Percentiles rank a stretch among this genome's conserved stretches.
These are phyloP conservation scores for Neocucurbitaria cava DNA, from an alignment of 2,329 filamentous ascomycete genomes.

Conservation along the genomic window DNA sequence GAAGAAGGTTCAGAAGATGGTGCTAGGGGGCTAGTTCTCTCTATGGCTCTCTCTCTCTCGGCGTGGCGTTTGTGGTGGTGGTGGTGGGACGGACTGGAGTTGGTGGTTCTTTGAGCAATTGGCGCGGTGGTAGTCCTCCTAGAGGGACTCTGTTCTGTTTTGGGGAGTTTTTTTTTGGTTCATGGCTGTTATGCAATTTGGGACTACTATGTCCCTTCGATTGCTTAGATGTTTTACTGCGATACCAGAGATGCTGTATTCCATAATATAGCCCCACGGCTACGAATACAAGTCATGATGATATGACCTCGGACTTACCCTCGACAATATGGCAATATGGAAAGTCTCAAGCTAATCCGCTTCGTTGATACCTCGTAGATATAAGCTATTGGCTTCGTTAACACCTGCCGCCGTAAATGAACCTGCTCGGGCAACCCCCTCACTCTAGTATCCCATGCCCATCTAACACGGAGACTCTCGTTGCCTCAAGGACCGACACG, in stretches of 20 bases:
- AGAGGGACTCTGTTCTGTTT: background rate
- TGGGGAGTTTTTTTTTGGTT: background rate
- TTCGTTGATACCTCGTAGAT: too few species aligned
- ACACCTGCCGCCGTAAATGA: too few species aligned
- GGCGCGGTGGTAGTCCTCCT: background rate
- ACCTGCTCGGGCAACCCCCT: too few species aligned
- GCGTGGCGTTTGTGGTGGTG: background rate
- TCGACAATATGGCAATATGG: too few species aligned
- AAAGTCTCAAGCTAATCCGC: too few species aligned
- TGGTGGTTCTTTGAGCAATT: slow-evolving; percentile 1
- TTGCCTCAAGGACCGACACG: too few species aligned
- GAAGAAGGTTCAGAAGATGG: slow-evolving; percentile 10
- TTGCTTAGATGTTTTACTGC: background rate
- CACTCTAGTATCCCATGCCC: too few species aligned
- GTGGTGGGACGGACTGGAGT: too few species aligned
- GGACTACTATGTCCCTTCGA: background rate
- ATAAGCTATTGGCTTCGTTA: too few species aligned
- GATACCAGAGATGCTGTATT: background rate
- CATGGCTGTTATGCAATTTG: background rate
- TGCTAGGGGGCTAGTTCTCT: background rate
- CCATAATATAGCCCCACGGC: background rate
- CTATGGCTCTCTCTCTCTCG: too few species aligned
- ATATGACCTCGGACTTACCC: too few species aligned
- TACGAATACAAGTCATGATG: background rate
- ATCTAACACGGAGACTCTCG: too few species aligned